phyloP scores from a whole-genome alignment of 352 stramenopile genomes.

The Phytophthora parvispora region DNA sequence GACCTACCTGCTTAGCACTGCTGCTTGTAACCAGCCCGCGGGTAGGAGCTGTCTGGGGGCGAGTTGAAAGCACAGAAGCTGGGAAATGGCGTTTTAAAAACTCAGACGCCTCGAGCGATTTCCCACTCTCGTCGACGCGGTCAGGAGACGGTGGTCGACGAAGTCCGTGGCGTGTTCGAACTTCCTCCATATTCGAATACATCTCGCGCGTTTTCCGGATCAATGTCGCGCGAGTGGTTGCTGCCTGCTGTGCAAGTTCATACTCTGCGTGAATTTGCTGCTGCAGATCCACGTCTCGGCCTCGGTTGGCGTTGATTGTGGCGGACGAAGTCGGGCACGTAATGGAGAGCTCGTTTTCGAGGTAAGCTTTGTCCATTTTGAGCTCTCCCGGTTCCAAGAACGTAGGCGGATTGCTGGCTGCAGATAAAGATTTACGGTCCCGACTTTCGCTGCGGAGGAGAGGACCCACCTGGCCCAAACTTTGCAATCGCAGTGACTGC shows the following conservation, averaged over 20 bases:
- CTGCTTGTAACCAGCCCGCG: constrained; percentile 10
- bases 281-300: constrained; percentile 42
- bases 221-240: constrained; percentile 50
- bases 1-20: constrained; percentile 9
- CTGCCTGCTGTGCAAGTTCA: constrained; percentile 43
- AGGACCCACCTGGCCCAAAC: constrained; percentile 53
- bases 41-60: constrained; percentile 59
- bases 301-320: constrained; percentile 2
- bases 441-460: constrained; percentile 48
- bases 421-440: constrained; percentile 30
- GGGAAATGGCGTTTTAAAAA: constrained; percentile 66
- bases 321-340: constrained; percentile 35
- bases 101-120: constrained; percentile 46
- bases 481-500: constrained; percentile 50
- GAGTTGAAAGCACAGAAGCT: constrained; percentile 34
- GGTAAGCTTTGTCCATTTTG: constrained; percentile 68
- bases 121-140: constrained; percentile 6
- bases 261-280: constrained; percentile 53
- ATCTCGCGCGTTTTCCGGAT: constrained; percentile 62
- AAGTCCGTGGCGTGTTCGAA: constrained; percentile 14
- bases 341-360: constrained; percentile 68
- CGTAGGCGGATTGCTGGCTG: constrained; percentile 11
- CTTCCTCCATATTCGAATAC: constrained; percentile 60
- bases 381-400: constrained; percentile 59
- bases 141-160: constrained; percentile 5